Base-by-base conservation (phyloP, 257 asterid species). In the Datura wrightii region DNA sequence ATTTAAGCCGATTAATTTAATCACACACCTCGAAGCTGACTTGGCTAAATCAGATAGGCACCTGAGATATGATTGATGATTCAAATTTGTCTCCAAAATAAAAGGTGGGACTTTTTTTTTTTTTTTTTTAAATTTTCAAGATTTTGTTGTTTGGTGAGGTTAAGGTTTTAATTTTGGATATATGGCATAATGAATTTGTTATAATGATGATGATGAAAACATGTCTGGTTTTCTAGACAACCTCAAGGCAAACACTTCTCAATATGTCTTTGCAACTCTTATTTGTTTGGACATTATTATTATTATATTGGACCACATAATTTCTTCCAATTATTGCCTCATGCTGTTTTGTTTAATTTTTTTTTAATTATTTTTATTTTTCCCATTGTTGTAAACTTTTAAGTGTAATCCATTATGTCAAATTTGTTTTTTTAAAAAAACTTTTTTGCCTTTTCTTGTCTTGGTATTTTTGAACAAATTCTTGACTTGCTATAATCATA, bases 91-190 rank as follows among this genome's bases (percentile, higher is more conserved):
- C 80, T 72, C n/a, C n/a, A 13, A 72, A 44, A 19, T n/a, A 44
- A 10, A 72, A 44, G 39, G 10, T 66, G 24, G 31, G 31, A 15
- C 48, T 14, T 24, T 46, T 72, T 72, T 44, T 24, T 24, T 24
- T 24, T 24, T 24, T 24, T 0, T 24, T 46, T 72, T 72, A n/a
- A 3, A 46, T 72, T n/a, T 16, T 13, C 11, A 71, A 72, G 42
- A 72, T 72, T 72, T 44, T n/a, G 80, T 44, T 72, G 58, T 72
- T 46, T 46, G 80, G 80, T 72, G 16, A 46, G 80, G 8, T 72
- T 46, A 72, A 19, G 80, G 80, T 46, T 46, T 1, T 37, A 15
- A 37, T 14, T 67, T 67, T 37, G 50, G 76, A 67, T 67, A 67
- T 67, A 67, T 67, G 74, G 10, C 31, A 66, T 63, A 10, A 70